Evolutionary conservation across 1,139 yeast genomes (phyloP), one percentile per base, ranked within the genome.

Genomic region (Suhomyces wounanorum): DNA sequence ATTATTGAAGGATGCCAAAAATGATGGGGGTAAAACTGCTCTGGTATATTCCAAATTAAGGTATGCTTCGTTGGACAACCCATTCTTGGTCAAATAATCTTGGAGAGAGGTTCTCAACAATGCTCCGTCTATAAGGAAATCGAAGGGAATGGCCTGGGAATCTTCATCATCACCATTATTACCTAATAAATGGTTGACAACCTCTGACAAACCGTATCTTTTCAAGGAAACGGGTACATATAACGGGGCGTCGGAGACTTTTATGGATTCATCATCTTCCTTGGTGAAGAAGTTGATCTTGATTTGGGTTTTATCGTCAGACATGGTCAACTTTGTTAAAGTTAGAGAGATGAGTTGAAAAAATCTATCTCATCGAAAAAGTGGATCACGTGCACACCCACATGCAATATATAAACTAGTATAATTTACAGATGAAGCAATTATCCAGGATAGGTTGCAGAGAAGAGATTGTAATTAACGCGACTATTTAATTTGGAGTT

Each of bases 21-120:
- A 92, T 39, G 94, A 85, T 13, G 99, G 99, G 18, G 99, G 99
- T 52, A 92, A 79, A 42, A 92, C 89, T 0, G 97, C 92, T 59
- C 96, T 80, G 16, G 97, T 90, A 70, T 94, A 94, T 65, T 94
- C 99, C 51, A 94, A 73, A 35, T 84, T 84, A 54, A 94, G 69
- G 51, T 86, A 83, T 0, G 90, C 82, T 78, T 94, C 99, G 45
- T 85, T 80, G 5, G 97, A 89, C 48, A 92, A 76, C 8, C 94
- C 98, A 54, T 89, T 82, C 51, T 81, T 73, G 21, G 83, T 77
- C 60, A 94, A 75, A 68, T 92, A 92, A 21, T 87, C 95, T 50
- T 89, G 87, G 51, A 94, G 74, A 1, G 96, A 85, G 1, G 87
- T 80, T 58, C 95, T 84, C 54, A 92, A 73, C 52, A 91, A 73